These are phyloP conservation scores for Potentilla sterilis DNA, from an alignment of 306 rosid genomes.

Conservation along the genomic window DNA sequence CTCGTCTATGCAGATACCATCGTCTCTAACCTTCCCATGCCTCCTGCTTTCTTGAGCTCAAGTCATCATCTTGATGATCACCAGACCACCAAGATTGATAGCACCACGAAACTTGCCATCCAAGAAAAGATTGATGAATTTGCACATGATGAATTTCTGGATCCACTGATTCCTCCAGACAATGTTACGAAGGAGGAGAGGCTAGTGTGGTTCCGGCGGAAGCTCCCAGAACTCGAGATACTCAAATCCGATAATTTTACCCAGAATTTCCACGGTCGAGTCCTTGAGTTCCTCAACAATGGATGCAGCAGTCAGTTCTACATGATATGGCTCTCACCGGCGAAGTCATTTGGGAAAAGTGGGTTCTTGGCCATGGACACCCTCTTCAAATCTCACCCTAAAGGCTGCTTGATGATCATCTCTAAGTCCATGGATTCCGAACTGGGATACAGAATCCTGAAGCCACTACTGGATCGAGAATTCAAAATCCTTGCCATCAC, in stretches of 20 bases:
- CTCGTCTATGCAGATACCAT: not conserved
- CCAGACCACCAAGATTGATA: not conserved
- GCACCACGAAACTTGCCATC: conserved; percentile 13
- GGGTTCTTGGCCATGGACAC: conserved; percentile 38
- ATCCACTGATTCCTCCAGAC: conserved; percentile 7
- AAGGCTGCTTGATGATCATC: conserved; percentile 43
- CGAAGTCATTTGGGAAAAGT: conserved; percentile 33
- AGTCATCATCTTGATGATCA: not conserved
- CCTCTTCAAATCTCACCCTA: conserved; percentile 43
- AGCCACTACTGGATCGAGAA: conserved; percentile 41
- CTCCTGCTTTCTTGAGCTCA: not conserved
- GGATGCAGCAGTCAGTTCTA: conserved; percentile 40
- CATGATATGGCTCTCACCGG: conserved; percentile 50
- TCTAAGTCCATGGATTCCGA: conserved; percentile 39
- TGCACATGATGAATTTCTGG: not conserved
- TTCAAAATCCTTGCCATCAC: conserved; percentile 34
- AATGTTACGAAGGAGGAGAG: conserved; percentile 35
- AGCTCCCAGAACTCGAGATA: conserved; percentile 36
- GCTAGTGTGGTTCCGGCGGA: conserved; percentile 41
- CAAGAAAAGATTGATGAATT: conserved; percentile 21
- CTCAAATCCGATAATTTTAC: conserved; percentile 34
- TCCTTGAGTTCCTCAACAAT: conserved; percentile 27
- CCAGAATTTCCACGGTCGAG: conserved; percentile 32
- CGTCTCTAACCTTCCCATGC: conserved; percentile 5
- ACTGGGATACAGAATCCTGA: conserved; percentile 34